Percentiles rank a stretch among this genome's conserved stretches.
Conservation (phyloP, 352 stramenopile species). For the Phytophthora foliorum region DNA sequence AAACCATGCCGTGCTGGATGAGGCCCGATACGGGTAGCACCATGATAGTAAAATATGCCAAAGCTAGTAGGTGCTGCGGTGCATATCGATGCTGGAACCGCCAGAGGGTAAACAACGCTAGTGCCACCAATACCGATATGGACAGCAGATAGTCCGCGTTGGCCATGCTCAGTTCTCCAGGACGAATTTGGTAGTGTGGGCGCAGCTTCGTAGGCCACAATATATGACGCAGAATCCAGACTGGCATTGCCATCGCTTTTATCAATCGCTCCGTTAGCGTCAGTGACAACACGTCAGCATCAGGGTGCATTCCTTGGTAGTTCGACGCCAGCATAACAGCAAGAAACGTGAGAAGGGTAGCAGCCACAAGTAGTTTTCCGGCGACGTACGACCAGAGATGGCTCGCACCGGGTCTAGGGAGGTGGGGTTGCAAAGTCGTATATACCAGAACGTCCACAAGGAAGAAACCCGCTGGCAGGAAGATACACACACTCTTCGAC, state of each 20-base stretch:
- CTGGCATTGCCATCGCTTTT: slow-evolving; percentile 52
- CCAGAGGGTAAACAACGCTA: slow-evolving; percentile 32
- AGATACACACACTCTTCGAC: slow-evolving; percentile 67
- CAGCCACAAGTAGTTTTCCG: slow-evolving; percentile 39
- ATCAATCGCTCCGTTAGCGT: slow-evolving; percentile 48
- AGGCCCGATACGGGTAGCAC: slow-evolving; percentile 68
- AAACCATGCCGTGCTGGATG: slow-evolving; percentile 78
- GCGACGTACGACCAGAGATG: slow-evolving; percentile 30
- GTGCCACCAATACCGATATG: slow-evolving; percentile 11
- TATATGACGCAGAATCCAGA: slow-evolving; percentile 47
- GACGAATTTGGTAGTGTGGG: slow-evolving; percentile 62
- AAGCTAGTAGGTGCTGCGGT: slow-evolving; percentile 43
- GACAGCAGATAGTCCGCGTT: slow-evolving; percentile 53
- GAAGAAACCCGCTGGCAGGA: slow-evolving; percentile 49
- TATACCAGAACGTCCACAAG: slow-evolving; percentile 48
- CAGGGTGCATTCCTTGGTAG: slow-evolving; percentile 37
- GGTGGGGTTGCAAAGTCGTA: slow-evolving; percentile 12
- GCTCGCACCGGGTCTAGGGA: slow-evolving; percentile 9
- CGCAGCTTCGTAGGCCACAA: slow-evolving; percentile 62
- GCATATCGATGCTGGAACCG: slow-evolving; percentile 23
- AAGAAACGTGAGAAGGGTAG: slow-evolving; percentile 38
- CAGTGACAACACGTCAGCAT: slow-evolving; percentile 57
- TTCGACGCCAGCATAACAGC: slow-evolving; percentile 62
- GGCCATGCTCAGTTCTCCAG: slow-evolving; percentile 41
- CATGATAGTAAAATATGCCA: slow-evolving; percentile 54